These are phyloP conservation scores for Ganoderma multipileum DNA, from an alignment of 1,284 basidiomycete genomes.

Conservation along the genomic window DNA sequence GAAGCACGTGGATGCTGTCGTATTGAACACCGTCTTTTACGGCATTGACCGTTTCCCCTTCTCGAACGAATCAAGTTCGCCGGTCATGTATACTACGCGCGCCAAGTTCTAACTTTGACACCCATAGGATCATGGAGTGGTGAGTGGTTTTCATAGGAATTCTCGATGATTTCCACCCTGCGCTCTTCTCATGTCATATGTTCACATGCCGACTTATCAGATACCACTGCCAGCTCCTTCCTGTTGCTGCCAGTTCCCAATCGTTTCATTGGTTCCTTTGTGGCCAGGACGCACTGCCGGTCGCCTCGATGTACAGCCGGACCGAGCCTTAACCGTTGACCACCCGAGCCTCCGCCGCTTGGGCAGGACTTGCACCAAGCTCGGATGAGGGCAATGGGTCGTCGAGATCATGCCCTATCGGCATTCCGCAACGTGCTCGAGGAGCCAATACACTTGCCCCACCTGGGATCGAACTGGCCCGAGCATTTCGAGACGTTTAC, in stretches of 20 bases:
- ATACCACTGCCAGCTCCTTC: background rate
- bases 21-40: background rate
- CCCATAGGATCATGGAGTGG: slow-evolving; percentile 4
- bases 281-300: background rate
- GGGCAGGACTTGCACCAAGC: slow-evolving; percentile 24
- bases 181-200: slow-evolving; percentile 16
- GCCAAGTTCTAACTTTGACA: background rate
- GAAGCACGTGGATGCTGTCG: background rate
- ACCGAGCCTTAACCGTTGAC: slow-evolving; percentile 41
- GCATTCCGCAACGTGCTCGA: slow-evolving; percentile 13
- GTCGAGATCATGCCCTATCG: slow-evolving; percentile 16
- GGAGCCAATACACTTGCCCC: slow-evolving; percentile 30
- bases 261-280: slow-evolving; percentile 18
- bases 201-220: slow-evolving; percentile 20
- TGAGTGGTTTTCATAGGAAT: background rate
- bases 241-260: background rate
- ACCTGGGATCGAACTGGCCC: slow-evolving; percentile 35
- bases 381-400: slow-evolving; percentile 16
- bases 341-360: slow-evolving; percentile 38
- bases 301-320: slow-evolving; percentile 22
- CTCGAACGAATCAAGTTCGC: background rate
- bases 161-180: background rate
- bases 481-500: slow-evolving; percentile 40
- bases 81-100: background rate
- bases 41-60: background rate